Conservation (phyloP, 1,284 basidiomycete genomes). For the Marasmius sp. region DNA sequence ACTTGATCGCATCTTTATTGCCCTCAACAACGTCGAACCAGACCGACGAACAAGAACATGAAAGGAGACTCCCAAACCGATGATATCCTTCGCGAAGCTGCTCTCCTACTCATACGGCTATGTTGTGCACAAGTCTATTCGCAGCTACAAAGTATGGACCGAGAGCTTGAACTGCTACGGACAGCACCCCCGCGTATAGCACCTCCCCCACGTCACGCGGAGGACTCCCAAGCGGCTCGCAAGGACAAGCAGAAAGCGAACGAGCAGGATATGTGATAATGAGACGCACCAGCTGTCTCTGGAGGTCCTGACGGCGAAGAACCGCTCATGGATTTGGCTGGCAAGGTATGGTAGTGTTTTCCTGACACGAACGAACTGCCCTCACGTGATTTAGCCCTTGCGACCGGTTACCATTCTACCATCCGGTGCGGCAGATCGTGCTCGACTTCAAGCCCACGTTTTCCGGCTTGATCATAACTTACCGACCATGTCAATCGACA, state of each 20-base stretch:
- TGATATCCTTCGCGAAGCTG: slow-evolving; percentile 64
- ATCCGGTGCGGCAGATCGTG: slow-evolving; percentile 62
- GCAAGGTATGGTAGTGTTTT: slow-evolving; percentile 55
- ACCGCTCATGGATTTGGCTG: slow-evolving; percentile 71
- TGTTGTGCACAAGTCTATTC: slow-evolving; percentile 70
- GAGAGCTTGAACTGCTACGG: slow-evolving; percentile 75
- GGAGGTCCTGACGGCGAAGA: slow-evolving; percentile 49
- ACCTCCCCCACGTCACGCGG: slow-evolving; percentile 24
- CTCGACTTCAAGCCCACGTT: slow-evolving; percentile 75
- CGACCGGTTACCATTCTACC: slow-evolving; percentile 93
- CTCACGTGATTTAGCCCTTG: slow-evolving; percentile 52
- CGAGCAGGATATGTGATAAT: slow-evolving; percentile 70
- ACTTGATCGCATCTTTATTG: slow-evolving; percentile 63
- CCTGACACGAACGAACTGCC: background rate
- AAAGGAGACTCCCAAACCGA: slow-evolving; percentile 62
- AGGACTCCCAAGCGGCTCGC: slow-evolving; percentile 28
- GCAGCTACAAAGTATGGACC: slow-evolving; percentile 67
- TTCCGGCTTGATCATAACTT: slow-evolving; percentile 87
- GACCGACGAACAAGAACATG: slow-evolving; percentile 45
- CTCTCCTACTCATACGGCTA: slow-evolving; percentile 72
- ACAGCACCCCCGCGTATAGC: slow-evolving; percentile 50
- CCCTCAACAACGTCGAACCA: slow-evolving; percentile 24
- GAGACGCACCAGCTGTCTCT: slow-evolving; percentile 54
- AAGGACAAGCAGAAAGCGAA: slow-evolving; percentile 34
- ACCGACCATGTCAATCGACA: slow-evolving; percentile 96